Evolutionary conservation across 2,329 filamentous ascomycete species (phyloP).

Genomic region (Hypoxylon sp.): DNA sequence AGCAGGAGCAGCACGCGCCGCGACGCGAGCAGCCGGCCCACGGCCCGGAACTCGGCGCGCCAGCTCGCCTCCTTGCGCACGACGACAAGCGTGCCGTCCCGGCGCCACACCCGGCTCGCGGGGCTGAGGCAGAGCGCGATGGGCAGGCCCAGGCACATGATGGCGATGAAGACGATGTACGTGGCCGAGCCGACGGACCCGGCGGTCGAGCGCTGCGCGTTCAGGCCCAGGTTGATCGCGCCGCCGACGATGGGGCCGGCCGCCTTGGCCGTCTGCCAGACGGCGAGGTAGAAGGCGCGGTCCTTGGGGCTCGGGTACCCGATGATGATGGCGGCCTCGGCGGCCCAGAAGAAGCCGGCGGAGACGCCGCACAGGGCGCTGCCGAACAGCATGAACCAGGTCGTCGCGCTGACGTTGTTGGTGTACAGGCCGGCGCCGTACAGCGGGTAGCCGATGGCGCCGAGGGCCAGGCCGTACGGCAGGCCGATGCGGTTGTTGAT

Average conservation of each 20-base stretch:
- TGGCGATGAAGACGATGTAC: constrained; percentile 52
- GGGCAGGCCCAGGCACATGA: constrained; percentile 53
- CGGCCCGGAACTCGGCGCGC: constrained; percentile 49
- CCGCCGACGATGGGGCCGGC: constrained; percentile 62
- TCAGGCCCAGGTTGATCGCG: constrained; percentile 63
- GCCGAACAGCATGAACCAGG: constrained; percentile 74
- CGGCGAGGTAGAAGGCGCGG: constrained; percentile 68
- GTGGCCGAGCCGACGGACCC: constrained; percentile 47
- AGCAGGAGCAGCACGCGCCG: constrained; percentile 51
- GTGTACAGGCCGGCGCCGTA: constrained; percentile 74
- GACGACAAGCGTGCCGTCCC: constrained; percentile 48
- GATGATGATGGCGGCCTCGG: constrained; percentile 74
- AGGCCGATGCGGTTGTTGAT: constrained; percentile 56
- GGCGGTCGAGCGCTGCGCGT: constrained; percentile 46
- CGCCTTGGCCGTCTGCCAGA: constrained; percentile 58
- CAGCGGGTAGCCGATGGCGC: constrained; percentile 70
- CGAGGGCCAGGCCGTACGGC: constrained; percentile 56
- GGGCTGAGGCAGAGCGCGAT: constrained; percentile 51
- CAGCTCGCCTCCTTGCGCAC: constrained; percentile 47
- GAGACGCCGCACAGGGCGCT: constrained; percentile 72
- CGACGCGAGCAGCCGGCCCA: constrained; percentile 44
- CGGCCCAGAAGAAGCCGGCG: constrained; percentile 76
- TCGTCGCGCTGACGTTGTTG: constrained; percentile 72
- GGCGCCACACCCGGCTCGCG: constrained; percentile 51
- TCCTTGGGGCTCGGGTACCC: constrained; percentile 73